Conservation (phyloP, 371 early-diverging fungal species). For the Syncephalastrum sp. region DNA sequence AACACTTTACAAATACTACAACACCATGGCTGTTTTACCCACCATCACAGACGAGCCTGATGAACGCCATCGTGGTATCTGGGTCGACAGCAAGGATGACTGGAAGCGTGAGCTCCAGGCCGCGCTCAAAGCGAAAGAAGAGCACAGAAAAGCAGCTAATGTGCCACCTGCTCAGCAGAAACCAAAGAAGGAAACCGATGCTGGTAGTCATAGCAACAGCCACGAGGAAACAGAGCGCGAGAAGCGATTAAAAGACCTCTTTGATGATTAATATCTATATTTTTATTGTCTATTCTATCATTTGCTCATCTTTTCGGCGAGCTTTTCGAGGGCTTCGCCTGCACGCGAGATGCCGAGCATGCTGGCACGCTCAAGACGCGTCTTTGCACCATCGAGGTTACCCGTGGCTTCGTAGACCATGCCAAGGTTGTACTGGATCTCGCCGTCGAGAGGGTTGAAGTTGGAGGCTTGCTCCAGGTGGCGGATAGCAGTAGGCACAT, state of each 20-base stretch:
- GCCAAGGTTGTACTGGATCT: slow-evolving; percentile 78
- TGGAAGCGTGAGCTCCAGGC: slow-evolving; percentile 25
- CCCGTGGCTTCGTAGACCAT: slow-evolving; percentile 74
- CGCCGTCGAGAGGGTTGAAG: slow-evolving; percentile 70
- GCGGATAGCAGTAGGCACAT: slow-evolving; percentile 58
- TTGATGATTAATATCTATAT: slow-evolving; percentile 14
- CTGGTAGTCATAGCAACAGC: background rate
- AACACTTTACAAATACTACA: slow-evolving; percentile 32
- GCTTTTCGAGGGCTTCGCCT: slow-evolving; percentile 28
- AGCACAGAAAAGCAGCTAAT: background rate
- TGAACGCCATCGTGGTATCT: slow-evolving; percentile 31
- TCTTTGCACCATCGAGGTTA: slow-evolving; percentile 67
- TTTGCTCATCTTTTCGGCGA: slow-evolving; percentile 28
- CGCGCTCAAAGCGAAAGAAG: slow-evolving; percentile 5
- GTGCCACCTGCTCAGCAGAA: background rate
- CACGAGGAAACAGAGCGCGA: slow-evolving; percentile 1
- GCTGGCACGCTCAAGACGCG: slow-evolving; percentile 64
- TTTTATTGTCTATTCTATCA: background rate
- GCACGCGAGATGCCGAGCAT: slow-evolving; percentile 65
- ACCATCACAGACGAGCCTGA: slow-evolving; percentile 30
- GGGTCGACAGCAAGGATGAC: slow-evolving; percentile 35
- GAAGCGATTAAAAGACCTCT: slow-evolving; percentile 18
- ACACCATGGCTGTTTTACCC: slow-evolving; percentile 43
- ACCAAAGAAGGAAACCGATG: background rate
- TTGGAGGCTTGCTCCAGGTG: slow-evolving; percentile 73